A percentile compares a stretch with the other conserved stretches of the same genome.
Evolutionary conservation across 1,284 basidiomycete species (phyloP).

Genomic region (Microbotryum silenes-acaulis): DNA sequence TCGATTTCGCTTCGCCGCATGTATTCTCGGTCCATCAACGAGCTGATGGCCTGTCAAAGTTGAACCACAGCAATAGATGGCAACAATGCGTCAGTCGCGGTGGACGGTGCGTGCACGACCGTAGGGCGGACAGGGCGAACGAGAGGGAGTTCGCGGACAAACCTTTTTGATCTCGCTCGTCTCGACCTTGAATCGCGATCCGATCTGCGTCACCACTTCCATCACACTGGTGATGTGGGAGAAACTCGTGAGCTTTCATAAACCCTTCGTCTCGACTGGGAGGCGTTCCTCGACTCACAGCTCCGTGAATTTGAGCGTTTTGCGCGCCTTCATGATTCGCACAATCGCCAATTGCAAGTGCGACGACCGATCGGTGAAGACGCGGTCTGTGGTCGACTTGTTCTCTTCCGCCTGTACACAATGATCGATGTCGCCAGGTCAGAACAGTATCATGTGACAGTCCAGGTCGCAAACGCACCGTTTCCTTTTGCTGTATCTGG

Average conservation of each 20-base stretch:
- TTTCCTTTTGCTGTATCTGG: slow-evolving; percentile 88
- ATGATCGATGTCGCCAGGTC: not conserved
- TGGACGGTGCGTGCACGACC: not conserved
- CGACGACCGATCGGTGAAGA: slow-evolving; percentile 77
- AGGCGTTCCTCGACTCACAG: slow-evolving; percentile 41
- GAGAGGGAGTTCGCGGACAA: not conserved
- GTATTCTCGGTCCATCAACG: slow-evolving; percentile 78
- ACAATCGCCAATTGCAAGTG: slow-evolving; percentile 90
- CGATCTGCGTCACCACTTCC: slow-evolving; percentile 56
- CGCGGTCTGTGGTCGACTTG: slow-evolving; percentile 68
- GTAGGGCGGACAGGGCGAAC: too few relatives aligned
- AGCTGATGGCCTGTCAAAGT: slow-evolving; percentile 54
- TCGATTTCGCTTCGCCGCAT: slow-evolving; percentile 65
- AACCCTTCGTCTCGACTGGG: too few relatives aligned
- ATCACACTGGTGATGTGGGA: slow-evolving; percentile 37
- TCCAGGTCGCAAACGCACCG: slow-evolving; percentile 45
- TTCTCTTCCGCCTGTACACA: slow-evolving; percentile 68
- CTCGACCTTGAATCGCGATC: slow-evolving; percentile 58
- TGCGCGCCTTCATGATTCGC: slow-evolving; percentile 85
- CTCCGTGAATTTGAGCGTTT: slow-evolving; percentile 69
- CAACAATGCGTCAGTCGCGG: not conserved
- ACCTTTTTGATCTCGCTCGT: slow-evolving; percentile 66
- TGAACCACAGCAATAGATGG: not conserved
- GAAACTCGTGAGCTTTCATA: not conserved
- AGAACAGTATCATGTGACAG: too few relatives aligned